Evolutionary conservation across 164 flowering plant genomes (phyloP).

Genomic region (Sedum album): DNA sequence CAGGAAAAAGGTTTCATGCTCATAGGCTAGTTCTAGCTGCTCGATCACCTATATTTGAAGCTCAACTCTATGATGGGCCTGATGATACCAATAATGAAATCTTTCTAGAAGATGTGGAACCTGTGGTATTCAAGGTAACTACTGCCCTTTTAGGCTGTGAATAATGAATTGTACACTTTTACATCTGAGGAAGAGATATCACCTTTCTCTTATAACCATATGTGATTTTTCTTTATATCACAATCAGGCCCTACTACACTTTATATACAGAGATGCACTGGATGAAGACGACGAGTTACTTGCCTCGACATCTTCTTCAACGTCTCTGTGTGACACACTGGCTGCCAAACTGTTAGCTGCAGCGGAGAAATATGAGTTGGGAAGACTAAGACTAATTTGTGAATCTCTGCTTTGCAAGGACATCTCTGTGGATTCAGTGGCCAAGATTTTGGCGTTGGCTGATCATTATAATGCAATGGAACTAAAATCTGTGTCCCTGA

Average conservation of each 20-base stretch:
- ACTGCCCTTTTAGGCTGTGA: neutral
- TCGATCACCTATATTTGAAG: slow-evolving; percentile 68
- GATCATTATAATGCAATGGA: slow-evolving; percentile 52
- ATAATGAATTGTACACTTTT: too few species aligned
- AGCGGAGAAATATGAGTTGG: slow-evolving; percentile 61
- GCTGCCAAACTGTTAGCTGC: slow-evolving; percentile 67
- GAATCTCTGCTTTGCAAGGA: slow-evolving; percentile 65
- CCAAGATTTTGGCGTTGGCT: slow-evolving; percentile 56
- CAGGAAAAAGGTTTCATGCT: slow-evolving; percentile 76
- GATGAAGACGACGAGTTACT: slow-evolving; percentile 51
- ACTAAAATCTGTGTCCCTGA: slow-evolving; percentile 62
- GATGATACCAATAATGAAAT: slow-evolving; percentile 50
- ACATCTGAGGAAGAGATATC: neutral
- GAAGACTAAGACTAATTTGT: slow-evolving; percentile 57
- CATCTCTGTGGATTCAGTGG: slow-evolving; percentile 62
- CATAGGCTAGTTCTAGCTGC: slow-evolving; percentile 90
- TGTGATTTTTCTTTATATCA: neutral
- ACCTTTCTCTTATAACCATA: neutral
- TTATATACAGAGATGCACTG: slow-evolving; percentile 68
- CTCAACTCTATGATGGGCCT: slow-evolving; percentile 37
- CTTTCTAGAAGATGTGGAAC: slow-evolving; percentile 60
- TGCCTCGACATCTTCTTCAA: slow-evolving; percentile 40
- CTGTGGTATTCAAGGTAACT: slow-evolving; percentile 79
- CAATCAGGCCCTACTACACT: slow-evolving; percentile 79
- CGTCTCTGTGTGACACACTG: slow-evolving; percentile 49